These are phyloP conservation scores for Aspergillus sp. DNA, from an alignment of 2,329 filamentous ascomycete species.

Conservation along the genomic window DNA sequence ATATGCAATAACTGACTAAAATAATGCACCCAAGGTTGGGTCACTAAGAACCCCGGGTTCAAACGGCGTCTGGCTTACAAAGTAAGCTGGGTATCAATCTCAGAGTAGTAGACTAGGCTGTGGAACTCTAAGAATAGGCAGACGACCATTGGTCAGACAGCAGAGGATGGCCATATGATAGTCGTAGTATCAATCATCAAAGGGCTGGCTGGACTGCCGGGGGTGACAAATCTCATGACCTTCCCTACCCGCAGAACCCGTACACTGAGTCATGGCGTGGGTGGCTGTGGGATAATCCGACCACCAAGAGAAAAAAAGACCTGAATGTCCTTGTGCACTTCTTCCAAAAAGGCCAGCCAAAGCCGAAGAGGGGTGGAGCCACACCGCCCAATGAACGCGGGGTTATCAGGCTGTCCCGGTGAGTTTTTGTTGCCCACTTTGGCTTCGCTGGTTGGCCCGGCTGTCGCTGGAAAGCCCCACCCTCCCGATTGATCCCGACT, in stretches of 20 bases:
- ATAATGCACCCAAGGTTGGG: neutral
- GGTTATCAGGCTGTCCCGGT: neutral
- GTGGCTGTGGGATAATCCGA: neutral
- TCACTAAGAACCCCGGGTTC: neutral
- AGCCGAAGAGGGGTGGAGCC: conserved; percentile 5
- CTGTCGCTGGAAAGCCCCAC: neutral
- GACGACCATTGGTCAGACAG: neutral
- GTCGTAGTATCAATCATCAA: neutral
- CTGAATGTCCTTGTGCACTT: neutral
- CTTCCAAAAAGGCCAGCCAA: neutral
- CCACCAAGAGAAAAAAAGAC: neutral
- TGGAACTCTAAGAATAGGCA: neutral
- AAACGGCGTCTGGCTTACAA: neutral
- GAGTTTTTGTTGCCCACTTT: neutral
- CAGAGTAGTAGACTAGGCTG: neutral
- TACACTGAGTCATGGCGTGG: conserved; percentile 7
- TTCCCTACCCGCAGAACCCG: neutral
- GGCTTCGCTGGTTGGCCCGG: neutral
- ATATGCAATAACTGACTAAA: neutral
- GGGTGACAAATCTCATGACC: conserved; percentile 5
- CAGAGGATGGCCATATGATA: neutral
- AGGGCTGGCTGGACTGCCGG: neutral
- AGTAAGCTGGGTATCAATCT: neutral
- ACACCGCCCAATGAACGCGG: conserved; percentile 6
- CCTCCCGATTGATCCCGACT: neutral